Base-by-base conservation (phyloP, 805 yeast genomes). In the Candida nemodendra region DNA sequence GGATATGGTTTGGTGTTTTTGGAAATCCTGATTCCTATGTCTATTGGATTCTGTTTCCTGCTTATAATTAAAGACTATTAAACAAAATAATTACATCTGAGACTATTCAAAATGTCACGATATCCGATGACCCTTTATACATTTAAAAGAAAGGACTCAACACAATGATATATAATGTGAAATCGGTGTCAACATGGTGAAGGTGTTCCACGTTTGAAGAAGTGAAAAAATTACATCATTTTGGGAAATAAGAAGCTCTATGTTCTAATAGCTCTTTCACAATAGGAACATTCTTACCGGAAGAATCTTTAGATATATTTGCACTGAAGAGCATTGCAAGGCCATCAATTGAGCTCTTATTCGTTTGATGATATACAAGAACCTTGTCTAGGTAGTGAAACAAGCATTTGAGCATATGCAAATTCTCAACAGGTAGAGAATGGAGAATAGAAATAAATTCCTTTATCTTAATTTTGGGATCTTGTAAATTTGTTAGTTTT, bases 311-410 rank as follows among this genome's bases (percentile, higher is more conserved):
- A 4, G 53, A 34, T 6, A 48, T 41, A 39, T 53, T 53, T 7
- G 56, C 56, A 28, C 53, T 45, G 31, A 56, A 52, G 11, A 56
- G 34, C 50, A 56, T 54, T 3, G 56, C 49, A 30, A 73, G 65
- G 57, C 89, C 89, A 45, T 81, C 69, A 43, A 82, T 61, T 41
- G 79, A 82, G 95, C 88, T 90, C 58, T 85, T 78, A 66, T 88
- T 89, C 38, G 62, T 56, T 3, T 72, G 72, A 37, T 67, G 68
- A 44, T 82, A 72, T 23, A 71, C 66, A 29, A 80, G 71, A 27
- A 87, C 81, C 31, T 75, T 70, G 17, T 72, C 67, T 54, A 89
- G 64, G 45, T 83, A 77, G 42, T 74, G 74, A 53, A 85, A 76
- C 16, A 87, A 61, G 5, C 78, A 77, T 44, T 62, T 73, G 55